Conservation (phyloP, 2,329 filamentous ascomycete genomes). For the Colletotrichum sp. region DNA sequence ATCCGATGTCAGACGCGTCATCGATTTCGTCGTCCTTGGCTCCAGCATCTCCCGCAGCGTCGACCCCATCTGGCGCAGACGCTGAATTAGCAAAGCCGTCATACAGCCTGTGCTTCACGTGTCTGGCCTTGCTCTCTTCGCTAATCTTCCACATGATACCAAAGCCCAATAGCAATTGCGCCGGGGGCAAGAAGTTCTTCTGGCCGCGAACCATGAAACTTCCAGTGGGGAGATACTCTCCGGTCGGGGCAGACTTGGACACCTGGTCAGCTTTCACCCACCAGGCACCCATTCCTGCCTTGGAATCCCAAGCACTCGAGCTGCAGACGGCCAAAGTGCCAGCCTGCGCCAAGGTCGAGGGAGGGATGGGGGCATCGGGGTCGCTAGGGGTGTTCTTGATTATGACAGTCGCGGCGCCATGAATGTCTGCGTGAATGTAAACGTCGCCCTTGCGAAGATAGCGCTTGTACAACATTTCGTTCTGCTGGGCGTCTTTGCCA, state of each 20-base stretch:
- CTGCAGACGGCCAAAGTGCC: slow-evolving; percentile 84
- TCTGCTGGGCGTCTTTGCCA: slow-evolving; percentile 87
- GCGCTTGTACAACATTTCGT: slow-evolving; percentile 87
- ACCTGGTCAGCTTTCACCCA: slow-evolving; percentile 94
- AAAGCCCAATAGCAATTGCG: slow-evolving; percentile 86
- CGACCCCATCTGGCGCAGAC: neutral
- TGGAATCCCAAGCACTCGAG: slow-evolving; percentile 93
- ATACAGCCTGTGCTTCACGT: slow-evolving; percentile 71
- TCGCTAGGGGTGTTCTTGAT: slow-evolving; percentile 86
- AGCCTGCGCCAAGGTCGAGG: slow-evolving; percentile 89
- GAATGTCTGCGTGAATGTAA: slow-evolving; percentile 89
- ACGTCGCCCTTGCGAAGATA: slow-evolving; percentile 89
- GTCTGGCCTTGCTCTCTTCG: slow-evolving; percentile 82
- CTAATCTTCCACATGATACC: slow-evolving; percentile 88
- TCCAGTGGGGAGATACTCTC: slow-evolving; percentile 80
- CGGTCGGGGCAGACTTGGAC: slow-evolving; percentile 79
- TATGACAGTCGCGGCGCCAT: slow-evolving; percentile 83
- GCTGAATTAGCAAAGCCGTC: slow-evolving; percentile 27
- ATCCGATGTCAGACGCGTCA: slow-evolving; percentile 37
- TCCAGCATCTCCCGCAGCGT: slow-evolving; percentile 17
- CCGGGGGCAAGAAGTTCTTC: slow-evolving; percentile 90
- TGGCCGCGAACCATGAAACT: slow-evolving; percentile 82
- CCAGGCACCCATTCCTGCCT: slow-evolving; percentile 94
- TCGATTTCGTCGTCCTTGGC: slow-evolving; percentile 33
- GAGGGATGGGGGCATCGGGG: slow-evolving; percentile 86